Base-by-base conservation (phyloP, 2,329 filamentous ascomycete species). In the Trichophyton mentagrophytes region DNA sequence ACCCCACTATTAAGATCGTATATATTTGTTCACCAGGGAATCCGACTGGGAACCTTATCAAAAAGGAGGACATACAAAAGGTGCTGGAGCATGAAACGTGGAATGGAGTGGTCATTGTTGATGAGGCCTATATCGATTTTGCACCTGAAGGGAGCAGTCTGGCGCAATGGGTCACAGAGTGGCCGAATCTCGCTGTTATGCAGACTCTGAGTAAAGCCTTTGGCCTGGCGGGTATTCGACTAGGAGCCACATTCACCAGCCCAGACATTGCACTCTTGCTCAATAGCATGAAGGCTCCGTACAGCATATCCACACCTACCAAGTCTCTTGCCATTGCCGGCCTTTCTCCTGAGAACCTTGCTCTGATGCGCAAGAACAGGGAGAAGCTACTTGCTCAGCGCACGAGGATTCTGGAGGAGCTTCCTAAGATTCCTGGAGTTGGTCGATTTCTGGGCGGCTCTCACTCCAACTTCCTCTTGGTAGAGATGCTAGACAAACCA, bases 131-230 rank as follows among this genome's bases (percentile, higher is more conserved):
- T 75, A 85, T 99, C 68, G 93, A 99, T 76, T 99, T 97, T 70
- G 87, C 91, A 5, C 84, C 85, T 4, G 85, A 87, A 56, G 85
- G 83, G 27, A 81, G 88, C 47, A 95, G 88, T 66, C 81, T 97
- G 27, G 92, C 93, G 27, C 89, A 95, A 74, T 95, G 89, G 87
- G 91, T 95, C 0, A 80, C 82, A 40, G 90, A 96, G 69, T 95
- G 89, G 84, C 91, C 92, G 58, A 99, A 99, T 73, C 80, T 99
- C 27, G 90, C 96, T 17, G 91, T 99, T 61, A 90, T 97, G 89
- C 93, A 99, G 79, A 99, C 93, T 0, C 81, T 97, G n/a, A 95
- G 89, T 69, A 99, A 99, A 74, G 93, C 90, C 0, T 99, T 99
- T 70, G 93, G 93, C 30, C 82, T 99, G 69, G 93, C 93, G 3